A percentile compares a stretch with the other conserved stretches of the same genome.
Evolutionary conservation across 2,329 filamentous ascomycete species (phyloP).

Genomic region (Monosporascus sp.): DNA sequence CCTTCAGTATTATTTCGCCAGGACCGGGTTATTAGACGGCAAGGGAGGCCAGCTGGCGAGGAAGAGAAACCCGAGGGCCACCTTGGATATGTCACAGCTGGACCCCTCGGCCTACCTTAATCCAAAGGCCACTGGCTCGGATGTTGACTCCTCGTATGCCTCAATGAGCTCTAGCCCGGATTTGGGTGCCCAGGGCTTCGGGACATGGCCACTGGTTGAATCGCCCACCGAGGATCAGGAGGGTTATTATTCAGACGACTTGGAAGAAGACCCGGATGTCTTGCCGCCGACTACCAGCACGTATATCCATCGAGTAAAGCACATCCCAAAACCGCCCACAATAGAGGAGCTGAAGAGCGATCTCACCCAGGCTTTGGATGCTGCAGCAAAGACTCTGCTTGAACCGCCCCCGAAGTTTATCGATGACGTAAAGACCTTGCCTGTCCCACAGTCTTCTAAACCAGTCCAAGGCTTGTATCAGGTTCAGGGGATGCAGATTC

Average conservation of each 20-base stretch:
- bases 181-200: conserved; percentile 35
- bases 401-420: conserved; percentile 43
- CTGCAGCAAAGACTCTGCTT: conserved; percentile 54
- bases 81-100: conserved; percentile 53
- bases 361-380: conserved; percentile 39
- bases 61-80: conserved; percentile 57
- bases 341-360: conserved; percentile 68
- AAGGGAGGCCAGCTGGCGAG: conserved; percentile 83
- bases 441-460: conserved; percentile 19
- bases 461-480: conserved; percentile 69
- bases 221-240: conserved; percentile 42
- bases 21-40: conserved; percentile 87
- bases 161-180: conserved; percentile 58
- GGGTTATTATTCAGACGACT: conserved; percentile 52
- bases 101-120: conserved; percentile 37
- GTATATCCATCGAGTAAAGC: conserved; percentile 80
- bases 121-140: conserved; percentile 39
- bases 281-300: conserved; percentile 96
- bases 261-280: conserved; percentile 70
- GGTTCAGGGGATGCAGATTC: conserved; percentile 83
- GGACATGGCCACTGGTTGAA: conserved; percentile 36
- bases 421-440: conserved; percentile 9
- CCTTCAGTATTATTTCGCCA: conserved; percentile 95
- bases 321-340: conserved; percentile 78
- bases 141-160: conserved; percentile 55